phyloP scores from a whole-genome alignment of 2,329 filamentous ascomycete species.

The Tolypocladium ovalisporum region DNA sequence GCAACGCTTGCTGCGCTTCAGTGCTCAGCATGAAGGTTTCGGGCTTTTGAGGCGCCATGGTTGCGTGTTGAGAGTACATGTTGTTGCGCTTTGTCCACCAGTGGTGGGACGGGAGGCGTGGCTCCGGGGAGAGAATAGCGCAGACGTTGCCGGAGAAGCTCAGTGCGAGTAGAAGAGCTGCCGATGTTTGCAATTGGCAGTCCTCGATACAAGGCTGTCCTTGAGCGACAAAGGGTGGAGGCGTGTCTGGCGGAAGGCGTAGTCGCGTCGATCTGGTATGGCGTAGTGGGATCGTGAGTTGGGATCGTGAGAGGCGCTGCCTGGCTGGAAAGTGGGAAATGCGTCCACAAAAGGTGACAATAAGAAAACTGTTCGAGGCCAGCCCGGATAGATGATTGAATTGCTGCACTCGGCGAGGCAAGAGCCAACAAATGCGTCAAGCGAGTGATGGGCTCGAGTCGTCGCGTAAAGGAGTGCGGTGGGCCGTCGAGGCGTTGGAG shows the following conservation, averaged over 20 bases:
- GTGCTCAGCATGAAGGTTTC: slow-evolving; percentile 98
- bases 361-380: slow-evolving; percentile 32
- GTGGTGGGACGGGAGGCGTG: slow-evolving; percentile 1
- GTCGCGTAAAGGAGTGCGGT: slow-evolving; percentile 11
- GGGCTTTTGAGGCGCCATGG: slow-evolving; percentile 91
- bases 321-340: slow-evolving; percentile 12
- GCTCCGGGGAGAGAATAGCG: not conserved
- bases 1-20: slow-evolving; percentile 91
- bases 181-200: slow-evolving; percentile 5
- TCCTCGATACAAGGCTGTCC: not conserved
- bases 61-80: slow-evolving; percentile 76
- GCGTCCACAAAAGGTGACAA: slow-evolving; percentile 4
- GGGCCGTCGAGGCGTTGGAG: slow-evolving; percentile 30
- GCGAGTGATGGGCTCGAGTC: slow-evolving; percentile 26
- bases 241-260: not conserved
- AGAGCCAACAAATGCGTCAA: slow-evolving; percentile 33
- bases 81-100: slow-evolving; percentile 27
- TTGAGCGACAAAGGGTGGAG: not conserved
- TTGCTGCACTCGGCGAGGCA: slow-evolving; percentile 14
- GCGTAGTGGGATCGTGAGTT: not conserved
- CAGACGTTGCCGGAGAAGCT: not conserved
- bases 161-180: not conserved
- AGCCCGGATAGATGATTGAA: slow-evolving; percentile 29
- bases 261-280: not conserved
- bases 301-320: slow-evolving; percentile 19